Percentiles rank a stretch among this genome's conserved stretches.
Evolutionary conservation across 2,329 filamentous ascomycete genomes (phyloP).

Genomic region (Paramyrothecium roridum): DNA sequence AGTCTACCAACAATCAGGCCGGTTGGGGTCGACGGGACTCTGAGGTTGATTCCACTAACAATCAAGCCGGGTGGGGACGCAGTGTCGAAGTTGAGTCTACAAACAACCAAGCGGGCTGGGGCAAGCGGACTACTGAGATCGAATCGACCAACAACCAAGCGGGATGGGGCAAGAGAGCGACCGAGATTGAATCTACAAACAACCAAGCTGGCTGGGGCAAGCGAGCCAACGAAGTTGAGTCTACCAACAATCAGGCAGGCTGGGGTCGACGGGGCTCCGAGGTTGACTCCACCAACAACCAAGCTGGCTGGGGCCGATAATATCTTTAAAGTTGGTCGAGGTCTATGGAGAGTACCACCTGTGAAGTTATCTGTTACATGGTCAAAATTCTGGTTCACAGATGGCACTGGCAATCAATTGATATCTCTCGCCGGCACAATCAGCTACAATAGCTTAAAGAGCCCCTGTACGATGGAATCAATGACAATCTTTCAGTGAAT

Average conservation of each 20-base stretch:
- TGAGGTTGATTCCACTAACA: constrained; percentile 1
- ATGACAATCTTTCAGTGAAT: too few species aligned
- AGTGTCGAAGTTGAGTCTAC: constrained; percentile 5
- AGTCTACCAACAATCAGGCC: constrained; percentile 2
- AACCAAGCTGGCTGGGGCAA: neutral
- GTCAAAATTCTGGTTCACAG: too few species aligned
- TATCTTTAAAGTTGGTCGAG: too few species aligned
- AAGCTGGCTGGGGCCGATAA: neutral
- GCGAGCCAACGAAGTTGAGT: neutral
- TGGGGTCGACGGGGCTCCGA: neutral
- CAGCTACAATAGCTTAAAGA: too few species aligned
- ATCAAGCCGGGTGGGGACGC: constrained; percentile 1
- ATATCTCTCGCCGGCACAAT: too few species aligned
- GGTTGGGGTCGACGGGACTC: neutral
- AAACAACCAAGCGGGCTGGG: constrained; percentile 10
- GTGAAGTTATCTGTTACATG: too few species aligned
- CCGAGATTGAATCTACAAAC: neutral
- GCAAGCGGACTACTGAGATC: constrained; percentile 6
- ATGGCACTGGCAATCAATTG: too few species aligned
- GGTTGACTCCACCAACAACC: neutral
- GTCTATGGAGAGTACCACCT: too few species aligned
- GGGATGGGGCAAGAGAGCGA: constrained; percentile 7
- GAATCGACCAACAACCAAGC: constrained; percentile 8
- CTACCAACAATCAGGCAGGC: neutral
- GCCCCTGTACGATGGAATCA: too few species aligned